phyloP scores from a whole-genome alignment of 805 yeast genomes.

The Hanseniaspora clermontiae region DNA sequence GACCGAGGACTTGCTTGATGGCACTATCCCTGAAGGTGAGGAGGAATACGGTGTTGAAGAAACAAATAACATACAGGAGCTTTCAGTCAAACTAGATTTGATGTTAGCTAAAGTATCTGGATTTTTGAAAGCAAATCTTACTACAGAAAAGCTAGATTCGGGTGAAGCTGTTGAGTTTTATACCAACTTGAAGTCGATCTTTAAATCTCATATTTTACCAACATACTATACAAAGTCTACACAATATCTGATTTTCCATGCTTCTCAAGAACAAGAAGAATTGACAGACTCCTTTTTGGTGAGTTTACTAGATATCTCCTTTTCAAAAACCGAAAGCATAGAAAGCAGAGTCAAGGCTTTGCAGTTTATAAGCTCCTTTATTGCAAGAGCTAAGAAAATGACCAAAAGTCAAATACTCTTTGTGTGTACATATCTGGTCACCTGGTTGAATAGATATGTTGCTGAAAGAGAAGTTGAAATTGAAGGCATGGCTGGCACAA shows the following conservation, averaged over 20 bases:
- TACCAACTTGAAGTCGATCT: slow-evolving; percentile 60
- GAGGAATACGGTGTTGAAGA: slow-evolving; percentile 38
- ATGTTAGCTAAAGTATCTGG: slow-evolving; percentile 47
- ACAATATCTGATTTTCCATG: slow-evolving; percentile 70
- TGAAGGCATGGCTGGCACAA: slow-evolving; percentile 44
- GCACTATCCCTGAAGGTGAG: slow-evolving; percentile 29
- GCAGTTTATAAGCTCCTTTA: slow-evolving; percentile 81
- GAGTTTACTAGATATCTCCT: slow-evolving; percentile 68
- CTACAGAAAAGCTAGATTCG: slow-evolving; percentile 37
- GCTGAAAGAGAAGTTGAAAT: slow-evolving; percentile 78
- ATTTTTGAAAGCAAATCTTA: slow-evolving; percentile 38
- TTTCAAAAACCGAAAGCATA: slow-evolving; percentile 51
- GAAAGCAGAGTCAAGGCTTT: slow-evolving; percentile 76
- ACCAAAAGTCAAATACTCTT: slow-evolving; percentile 62
- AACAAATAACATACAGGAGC: slow-evolving; percentile 36
- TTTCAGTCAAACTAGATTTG: slow-evolving; percentile 60
- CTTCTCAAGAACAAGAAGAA: slow-evolving; percentile 70
- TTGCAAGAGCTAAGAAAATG: slow-evolving; percentile 72
- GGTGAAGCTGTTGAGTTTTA: slow-evolving; percentile 60
- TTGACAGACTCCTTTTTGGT: slow-evolving; percentile 76
- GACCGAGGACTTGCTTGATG: neutral
- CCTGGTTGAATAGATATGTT: slow-evolving; percentile 74
- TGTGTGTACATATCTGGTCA: slow-evolving; percentile 67
- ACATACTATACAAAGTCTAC: slow-evolving; percentile 84
- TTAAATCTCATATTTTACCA: slow-evolving; percentile 72